Evolutionary conservation across 169 alveolate species (phyloP).

Genomic region (Babesia gibsoni): DNA sequence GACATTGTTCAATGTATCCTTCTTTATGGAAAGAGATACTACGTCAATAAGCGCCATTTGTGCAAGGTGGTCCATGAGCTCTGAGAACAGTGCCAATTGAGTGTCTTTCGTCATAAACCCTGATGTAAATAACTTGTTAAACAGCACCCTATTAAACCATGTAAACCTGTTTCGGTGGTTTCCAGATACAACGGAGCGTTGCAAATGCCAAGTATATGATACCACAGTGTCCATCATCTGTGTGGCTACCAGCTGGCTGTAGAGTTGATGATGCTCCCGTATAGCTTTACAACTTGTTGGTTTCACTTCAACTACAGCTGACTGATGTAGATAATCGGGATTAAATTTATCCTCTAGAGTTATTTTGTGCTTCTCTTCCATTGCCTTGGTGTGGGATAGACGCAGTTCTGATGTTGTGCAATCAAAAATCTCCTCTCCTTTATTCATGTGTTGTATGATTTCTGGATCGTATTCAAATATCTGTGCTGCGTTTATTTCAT

Average conservation of each 20-base stretch:
- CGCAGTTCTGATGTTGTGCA: conserved; percentile 3
- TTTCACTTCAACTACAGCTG: background rate
- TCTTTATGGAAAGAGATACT: background rate
- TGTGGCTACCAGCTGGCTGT: conserved; percentile 30
- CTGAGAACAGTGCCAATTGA: conserved; percentile 8
- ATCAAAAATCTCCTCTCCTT: background rate
- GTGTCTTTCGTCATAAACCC: conserved; percentile 7
- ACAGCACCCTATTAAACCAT: conserved; percentile 7
- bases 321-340: background rate
- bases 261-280: conserved; percentile 24
- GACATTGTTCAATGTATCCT: background rate
- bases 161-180: conserved; percentile 6
- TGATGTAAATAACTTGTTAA: conserved; percentile 20
- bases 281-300: conserved; percentile 23
- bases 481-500: conserved; percentile 35
- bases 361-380: conserved; percentile 1
- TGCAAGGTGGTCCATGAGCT: conserved; percentile 43
- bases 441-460: background rate
- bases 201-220: conserved; percentile 33
- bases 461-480: conserved; percentile 10
- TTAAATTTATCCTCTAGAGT: background rate
- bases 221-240: conserved; percentile 62
- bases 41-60: conserved; percentile 21
- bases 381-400: background rate
- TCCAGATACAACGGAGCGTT: conserved; percentile 8